Evolutionary conservation across 2,329 filamentous ascomycete genomes (phyloP).

Genomic region (Graphilbum fragrans): DNA sequence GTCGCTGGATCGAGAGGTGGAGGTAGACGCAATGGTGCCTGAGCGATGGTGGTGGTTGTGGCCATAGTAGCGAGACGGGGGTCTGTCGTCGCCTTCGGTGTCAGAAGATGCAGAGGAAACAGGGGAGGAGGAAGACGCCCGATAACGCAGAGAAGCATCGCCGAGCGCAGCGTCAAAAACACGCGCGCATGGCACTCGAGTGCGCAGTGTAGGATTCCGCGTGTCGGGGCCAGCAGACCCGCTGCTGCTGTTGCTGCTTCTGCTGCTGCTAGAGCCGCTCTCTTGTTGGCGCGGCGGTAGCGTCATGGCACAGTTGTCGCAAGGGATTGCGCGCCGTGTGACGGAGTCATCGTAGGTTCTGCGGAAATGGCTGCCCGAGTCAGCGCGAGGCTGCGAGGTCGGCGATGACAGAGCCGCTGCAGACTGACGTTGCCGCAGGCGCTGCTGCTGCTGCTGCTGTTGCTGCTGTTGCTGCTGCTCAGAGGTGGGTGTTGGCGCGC

Average conservation of each 20-base stretch:
- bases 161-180: conserved; percentile 32
- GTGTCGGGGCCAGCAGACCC: conserved; percentile 20
- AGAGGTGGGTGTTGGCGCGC: no score
- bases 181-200: conserved; percentile 46
- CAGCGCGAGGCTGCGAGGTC: conserved; percentile 16
- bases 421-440: conserved; percentile 2
- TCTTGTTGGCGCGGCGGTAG: conserved; percentile 31
- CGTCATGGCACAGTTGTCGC: conserved; percentile 57
- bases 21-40: conserved; percentile 28
- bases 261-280: not conserved
- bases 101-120: conserved; percentile 24
- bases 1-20: conserved; percentile 39
- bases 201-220: conserved; percentile 45
- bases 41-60: conserved; percentile 22
- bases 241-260: not conserved
- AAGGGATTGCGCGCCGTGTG: conserved; percentile 50
- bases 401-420: conserved; percentile 10
- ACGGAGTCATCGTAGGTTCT: conserved; percentile 55
- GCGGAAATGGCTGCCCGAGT: conserved; percentile 40
- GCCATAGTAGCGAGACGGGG: conserved; percentile 9
- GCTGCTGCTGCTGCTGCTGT: conserved; percentile 5
- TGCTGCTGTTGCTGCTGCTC: not conserved
- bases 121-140: conserved; percentile 31
- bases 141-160: conserved; percentile 37
- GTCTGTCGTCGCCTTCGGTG: conserved; percentile 38